phyloP scores from a whole-genome alignment of 2,329 filamentous ascomycete genomes.

The Fusarium sp. region DNA sequence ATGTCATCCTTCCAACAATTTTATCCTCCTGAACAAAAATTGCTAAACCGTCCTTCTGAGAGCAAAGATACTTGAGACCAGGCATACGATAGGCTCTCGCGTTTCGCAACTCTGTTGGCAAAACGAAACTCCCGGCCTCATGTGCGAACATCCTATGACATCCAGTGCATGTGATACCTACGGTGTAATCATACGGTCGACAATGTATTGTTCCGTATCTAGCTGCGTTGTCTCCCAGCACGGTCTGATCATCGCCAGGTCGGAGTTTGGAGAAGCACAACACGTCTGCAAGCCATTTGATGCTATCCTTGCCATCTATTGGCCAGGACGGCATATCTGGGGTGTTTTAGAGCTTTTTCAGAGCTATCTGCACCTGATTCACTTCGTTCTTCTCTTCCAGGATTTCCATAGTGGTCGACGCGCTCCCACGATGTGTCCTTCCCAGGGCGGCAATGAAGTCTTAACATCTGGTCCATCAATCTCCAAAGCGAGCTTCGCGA shows the following conservation, averaged over 20 bases:
- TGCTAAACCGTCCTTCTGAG: background rate
- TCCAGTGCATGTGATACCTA: background rate
- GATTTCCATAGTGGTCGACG: background rate
- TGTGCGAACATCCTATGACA: background rate
- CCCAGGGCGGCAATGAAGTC: background rate
- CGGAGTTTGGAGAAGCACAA: background rate
- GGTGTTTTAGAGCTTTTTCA: background rate
- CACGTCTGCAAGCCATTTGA: background rate
- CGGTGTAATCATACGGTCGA: background rate
- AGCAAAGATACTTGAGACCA: background rate
- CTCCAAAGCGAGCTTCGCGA: background rate
- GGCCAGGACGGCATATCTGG: background rate
- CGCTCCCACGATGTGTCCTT: background rate
- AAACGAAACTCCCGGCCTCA: background rate
- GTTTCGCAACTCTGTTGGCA: background rate
- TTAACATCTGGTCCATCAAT: background rate
- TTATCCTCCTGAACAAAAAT: background rate
- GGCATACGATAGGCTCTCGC: background rate
- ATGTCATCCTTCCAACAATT: background rate
- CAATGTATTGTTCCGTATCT: background rate
- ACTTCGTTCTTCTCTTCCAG: background rate
- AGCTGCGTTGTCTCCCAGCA: background rate
- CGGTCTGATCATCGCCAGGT: rapidly evolving
- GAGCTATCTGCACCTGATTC: background rate
- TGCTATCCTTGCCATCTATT: background rate